These are phyloP conservation scores for Stagonosporopsis tanaceti DNA, from an alignment of 2,329 filamentous ascomycete species.

Conservation along the genomic window DNA sequence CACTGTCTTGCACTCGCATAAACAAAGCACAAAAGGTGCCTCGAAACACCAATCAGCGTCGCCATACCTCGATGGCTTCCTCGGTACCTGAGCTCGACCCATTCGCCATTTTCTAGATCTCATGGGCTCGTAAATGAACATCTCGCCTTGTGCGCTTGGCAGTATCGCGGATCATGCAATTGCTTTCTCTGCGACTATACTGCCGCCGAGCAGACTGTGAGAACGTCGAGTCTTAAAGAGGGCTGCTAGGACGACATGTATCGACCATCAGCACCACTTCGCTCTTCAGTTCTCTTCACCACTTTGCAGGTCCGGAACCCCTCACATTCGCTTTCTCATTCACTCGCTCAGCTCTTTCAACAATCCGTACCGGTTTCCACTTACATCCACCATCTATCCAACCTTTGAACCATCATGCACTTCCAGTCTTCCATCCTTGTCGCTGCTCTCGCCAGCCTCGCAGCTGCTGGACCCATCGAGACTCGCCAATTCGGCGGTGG, in stretches of 20 bases:
- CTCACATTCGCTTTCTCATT: conserved; percentile 7
- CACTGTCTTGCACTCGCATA: neutral
- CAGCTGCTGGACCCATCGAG: conserved; percentile 33
- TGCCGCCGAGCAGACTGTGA: neutral
- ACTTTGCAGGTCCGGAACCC: neutral
- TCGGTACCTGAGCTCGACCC: conserved; percentile 8
- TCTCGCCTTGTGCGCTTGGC: neutral
- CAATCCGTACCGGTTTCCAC: neutral
- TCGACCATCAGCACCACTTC: conserved; percentile 1
- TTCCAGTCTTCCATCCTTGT: conserved; percentile 33
- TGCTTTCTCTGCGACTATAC: conserved; percentile 1
- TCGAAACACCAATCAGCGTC: conserved; percentile 8
- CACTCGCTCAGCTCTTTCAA: conserved; percentile 3
- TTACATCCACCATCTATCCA: neutral
- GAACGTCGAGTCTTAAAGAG: neutral
- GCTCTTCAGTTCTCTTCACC: neutral
- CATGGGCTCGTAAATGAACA: neutral
- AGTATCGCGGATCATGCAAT: neutral
- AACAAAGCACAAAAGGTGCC: neutral
- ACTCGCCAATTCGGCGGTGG: conserved; percentile 31
- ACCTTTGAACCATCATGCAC: conserved; percentile 30
- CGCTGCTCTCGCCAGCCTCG: conserved; percentile 32
- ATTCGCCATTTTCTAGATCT: conserved; percentile 8
- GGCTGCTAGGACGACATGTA: neutral
- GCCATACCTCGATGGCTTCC: neutral